Conservation (phyloP, 139 green algal genomes). For the Spirogloea muscicola region DNA sequence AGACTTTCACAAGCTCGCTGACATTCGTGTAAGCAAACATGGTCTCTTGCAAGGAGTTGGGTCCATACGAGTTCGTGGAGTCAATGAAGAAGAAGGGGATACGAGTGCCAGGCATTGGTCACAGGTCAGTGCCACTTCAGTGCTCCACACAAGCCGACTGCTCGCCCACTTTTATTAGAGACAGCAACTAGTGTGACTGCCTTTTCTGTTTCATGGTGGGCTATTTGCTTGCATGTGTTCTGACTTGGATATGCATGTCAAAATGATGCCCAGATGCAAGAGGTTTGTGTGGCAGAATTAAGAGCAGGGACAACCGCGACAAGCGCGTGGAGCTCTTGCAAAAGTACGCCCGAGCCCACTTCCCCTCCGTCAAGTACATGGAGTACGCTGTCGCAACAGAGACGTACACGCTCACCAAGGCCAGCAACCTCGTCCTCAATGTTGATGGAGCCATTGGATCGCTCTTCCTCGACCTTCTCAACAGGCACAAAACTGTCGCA, state of each 20-base stretch:
- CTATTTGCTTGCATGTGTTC: no score
- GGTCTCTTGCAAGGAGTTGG: no score
- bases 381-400: conserved; percentile 86
- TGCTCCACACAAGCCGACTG: no score
- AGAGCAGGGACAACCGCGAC: conserved; percentile 91
- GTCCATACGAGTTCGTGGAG: conserved; percentile 73
- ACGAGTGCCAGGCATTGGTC: conserved; percentile 81
- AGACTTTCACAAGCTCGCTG: no score
- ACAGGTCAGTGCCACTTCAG: conserved; percentile 50
- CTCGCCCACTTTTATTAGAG: no score
- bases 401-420: conserved; percentile 86
- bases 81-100: conserved; percentile 75
- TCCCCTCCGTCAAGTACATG: conserved; percentile 82
- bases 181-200: no score
- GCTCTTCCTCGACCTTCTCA: conserved; percentile 89
- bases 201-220: no score
- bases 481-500: no score
- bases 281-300: no score
- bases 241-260: no score
- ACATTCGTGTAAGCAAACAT: no score
- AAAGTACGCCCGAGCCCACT: conserved; percentile 74
- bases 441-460: conserved; percentile 89
- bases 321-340: conserved; percentile 90
- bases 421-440: conserved; percentile 81
- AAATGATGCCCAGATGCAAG: no score